Conservation (phyloP, 164 flowering plant species). For the Chimonanthus salicifolius region DNA sequence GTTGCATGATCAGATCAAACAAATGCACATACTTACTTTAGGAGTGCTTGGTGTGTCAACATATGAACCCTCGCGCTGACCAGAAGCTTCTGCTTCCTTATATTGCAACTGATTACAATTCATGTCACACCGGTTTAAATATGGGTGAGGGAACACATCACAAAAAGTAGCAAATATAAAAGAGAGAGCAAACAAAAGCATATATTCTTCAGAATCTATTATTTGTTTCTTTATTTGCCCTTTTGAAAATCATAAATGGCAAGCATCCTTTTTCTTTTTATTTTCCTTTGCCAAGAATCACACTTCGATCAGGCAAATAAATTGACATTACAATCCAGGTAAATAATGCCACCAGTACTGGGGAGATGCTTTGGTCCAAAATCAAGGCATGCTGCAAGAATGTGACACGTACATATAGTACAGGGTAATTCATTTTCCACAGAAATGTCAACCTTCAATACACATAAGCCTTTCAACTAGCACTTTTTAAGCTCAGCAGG, state of each 20-base stretch:
- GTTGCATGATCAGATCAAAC: neutral
- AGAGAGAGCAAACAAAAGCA: neutral
- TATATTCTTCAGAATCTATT: neutral
- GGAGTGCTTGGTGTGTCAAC: constrained; percentile 74
- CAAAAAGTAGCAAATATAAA: neutral
- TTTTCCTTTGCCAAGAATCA: neutral
- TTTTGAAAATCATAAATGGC: neutral
- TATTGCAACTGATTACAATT: constrained; percentile 54
- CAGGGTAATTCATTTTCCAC: neutral
- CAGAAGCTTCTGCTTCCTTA: constrained; percentile 85
- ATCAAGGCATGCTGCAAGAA: neutral
- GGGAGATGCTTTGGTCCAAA: neutral
- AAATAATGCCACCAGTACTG: neutral
- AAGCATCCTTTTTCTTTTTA: neutral
- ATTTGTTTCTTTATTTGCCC: neutral
- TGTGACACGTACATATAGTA: neutral
- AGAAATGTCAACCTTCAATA: neutral
- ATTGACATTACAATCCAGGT: neutral
- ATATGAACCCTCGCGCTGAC: constrained; percentile 64
- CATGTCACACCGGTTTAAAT: neutral
- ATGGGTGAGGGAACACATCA: neutral
- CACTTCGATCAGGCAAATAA: neutral
- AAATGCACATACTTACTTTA: constrained; percentile 36
- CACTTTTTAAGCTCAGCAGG: neutral
- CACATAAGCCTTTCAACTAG: neutral